phyloP scores from a whole-genome alignment of 2,329 filamentous ascomycete genomes.

The Amesomyces nigricolor region DNA sequence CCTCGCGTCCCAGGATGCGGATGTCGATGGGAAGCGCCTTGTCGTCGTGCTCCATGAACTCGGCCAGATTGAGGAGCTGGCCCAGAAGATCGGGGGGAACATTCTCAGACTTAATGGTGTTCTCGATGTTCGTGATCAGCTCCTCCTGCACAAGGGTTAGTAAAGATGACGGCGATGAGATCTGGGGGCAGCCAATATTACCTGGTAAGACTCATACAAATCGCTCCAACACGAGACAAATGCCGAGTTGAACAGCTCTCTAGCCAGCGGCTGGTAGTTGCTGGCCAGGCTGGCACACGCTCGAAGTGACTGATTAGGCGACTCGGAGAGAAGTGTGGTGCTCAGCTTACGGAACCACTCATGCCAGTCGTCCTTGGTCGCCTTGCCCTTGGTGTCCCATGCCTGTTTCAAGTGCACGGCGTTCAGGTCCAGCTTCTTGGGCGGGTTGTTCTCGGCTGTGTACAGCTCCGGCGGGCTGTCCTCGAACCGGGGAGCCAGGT shows the following conservation, averaged over 20 bases:
- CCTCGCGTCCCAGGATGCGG: slow-evolving; percentile 85
- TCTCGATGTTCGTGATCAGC: slow-evolving; percentile 90
- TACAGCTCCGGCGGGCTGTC: slow-evolving; percentile 74
- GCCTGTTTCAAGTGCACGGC: slow-evolving; percentile 94
- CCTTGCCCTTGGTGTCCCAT: slow-evolving; percentile 95
- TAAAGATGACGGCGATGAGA: neutral
- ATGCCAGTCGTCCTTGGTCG: slow-evolving; percentile 97
- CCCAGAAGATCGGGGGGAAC: slow-evolving; percentile 95
- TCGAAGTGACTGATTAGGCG: slow-evolving; percentile 87
- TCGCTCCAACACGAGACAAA: slow-evolving; percentile 99
- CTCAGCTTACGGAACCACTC: slow-evolving; percentile 98
- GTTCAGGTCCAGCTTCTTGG: slow-evolving; percentile 95
- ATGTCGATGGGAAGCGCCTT: slow-evolving; percentile 98
- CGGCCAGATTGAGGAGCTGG: slow-evolving; percentile 87
- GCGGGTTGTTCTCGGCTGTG: slow-evolving; percentile 69
- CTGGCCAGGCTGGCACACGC: slow-evolving; percentile 89
- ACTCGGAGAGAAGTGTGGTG: slow-evolving; percentile 89
- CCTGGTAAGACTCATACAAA: slow-evolving; percentile 88
- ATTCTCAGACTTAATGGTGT: slow-evolving; percentile 88
- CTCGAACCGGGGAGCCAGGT: slow-evolving; percentile 77
- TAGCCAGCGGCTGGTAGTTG: slow-evolving; percentile 83
- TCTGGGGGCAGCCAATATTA: neutral
- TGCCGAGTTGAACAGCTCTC: slow-evolving; percentile 95
- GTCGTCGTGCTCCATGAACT: slow-evolving; percentile 99
- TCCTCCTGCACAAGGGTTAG: slow-evolving; percentile 53